Conservation (phyloP, 2,329 filamentous ascomycete species). For the Achaetomium macrosporum region DNA sequence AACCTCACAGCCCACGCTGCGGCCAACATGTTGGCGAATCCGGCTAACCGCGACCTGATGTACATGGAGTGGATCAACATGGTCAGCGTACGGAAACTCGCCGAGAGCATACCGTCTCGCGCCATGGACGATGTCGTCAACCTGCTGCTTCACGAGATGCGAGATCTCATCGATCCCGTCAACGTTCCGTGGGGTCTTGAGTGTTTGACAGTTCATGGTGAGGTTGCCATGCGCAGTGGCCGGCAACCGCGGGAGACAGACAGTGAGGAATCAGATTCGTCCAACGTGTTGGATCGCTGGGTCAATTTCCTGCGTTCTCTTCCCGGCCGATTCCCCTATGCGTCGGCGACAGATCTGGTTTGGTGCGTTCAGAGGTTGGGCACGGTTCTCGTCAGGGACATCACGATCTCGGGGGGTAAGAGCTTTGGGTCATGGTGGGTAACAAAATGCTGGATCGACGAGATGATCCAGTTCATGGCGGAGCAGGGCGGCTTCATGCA, state of each 20-base stretch:
- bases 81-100: conserved; percentile 57
- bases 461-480: conserved; percentile 86
- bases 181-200: conserved; percentile 61
- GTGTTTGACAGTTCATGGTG: conserved; percentile 54
- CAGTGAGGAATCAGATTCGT: conserved; percentile 38
- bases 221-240: conserved; percentile 45
- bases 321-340: conserved; percentile 66
- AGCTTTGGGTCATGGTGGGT: conserved; percentile 94
- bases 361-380: conserved; percentile 71
- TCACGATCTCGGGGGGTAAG: conserved; percentile 70
- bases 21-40: conserved; percentile 84
- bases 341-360: conserved; percentile 65
- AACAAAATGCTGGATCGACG: conserved; percentile 90
- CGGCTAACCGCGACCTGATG: conserved; percentile 90
- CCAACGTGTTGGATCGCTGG: conserved; percentile 74
- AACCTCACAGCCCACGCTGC: conserved; percentile 92
- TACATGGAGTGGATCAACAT: conserved; percentile 80
- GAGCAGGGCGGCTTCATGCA: conserved; percentile 85
- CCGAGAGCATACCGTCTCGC: conserved; percentile 55
- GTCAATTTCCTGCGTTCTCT: conserved; percentile 65
- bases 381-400: conserved; percentile 71
- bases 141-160: conserved; percentile 60
- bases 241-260: conserved; percentile 36
- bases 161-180: conserved; percentile 63
- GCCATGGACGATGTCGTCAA: conserved; percentile 63